These are phyloP conservation scores for Candida tunisiensis DNA, from an alignment of 1,139 yeast species.

Conservation along the genomic window DNA sequence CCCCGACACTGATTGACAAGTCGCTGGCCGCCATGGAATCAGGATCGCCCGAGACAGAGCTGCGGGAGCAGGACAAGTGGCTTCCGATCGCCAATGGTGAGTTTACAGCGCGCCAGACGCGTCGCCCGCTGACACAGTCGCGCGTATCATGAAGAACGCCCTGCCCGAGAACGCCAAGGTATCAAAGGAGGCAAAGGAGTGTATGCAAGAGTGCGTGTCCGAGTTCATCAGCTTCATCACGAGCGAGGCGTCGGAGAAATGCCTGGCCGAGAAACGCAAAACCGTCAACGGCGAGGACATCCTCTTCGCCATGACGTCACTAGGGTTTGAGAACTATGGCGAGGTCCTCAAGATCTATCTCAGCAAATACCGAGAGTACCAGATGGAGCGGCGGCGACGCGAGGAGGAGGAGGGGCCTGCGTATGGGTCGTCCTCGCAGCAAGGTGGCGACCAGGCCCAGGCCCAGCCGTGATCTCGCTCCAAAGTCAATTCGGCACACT, in stretches of 20 bases:
- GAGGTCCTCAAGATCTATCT: conserved; percentile 53
- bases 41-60: too few relatives aligned
- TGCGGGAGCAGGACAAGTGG: conserved; percentile 64
- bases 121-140: too few relatives aligned
- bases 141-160: conserved; percentile 83
- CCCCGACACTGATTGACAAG: too few relatives aligned
- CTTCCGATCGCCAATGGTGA: conserved; percentile 59
- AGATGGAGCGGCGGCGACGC: conserved; percentile 32
- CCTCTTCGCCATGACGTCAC: conserved; percentile 46
- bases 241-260: conserved; percentile 48
- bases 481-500: too few relatives aligned
- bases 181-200: conserved; percentile 90
- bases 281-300: conserved; percentile 62
- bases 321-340: conserved; percentile 55
- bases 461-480: too few relatives aligned
- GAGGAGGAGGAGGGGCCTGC: conserved; percentile 39
- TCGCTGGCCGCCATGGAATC: too few relatives aligned
- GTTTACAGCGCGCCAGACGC: too few relatives aligned
- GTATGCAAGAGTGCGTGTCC: conserved; percentile 94
- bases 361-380: conserved; percentile 54
- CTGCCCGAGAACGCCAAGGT: conserved; percentile 83
- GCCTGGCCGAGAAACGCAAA: conserved; percentile 50
- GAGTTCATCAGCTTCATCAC: conserved; percentile 53
- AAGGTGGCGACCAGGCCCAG: too few relatives aligned
- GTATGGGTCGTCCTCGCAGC: too few relatives aligned